A percentile compares a stretch with the other conserved stretches of the same genome.
Conservation (phyloP, 2,329 filamentous ascomycete species). For the Curvularia sp. region DNA sequence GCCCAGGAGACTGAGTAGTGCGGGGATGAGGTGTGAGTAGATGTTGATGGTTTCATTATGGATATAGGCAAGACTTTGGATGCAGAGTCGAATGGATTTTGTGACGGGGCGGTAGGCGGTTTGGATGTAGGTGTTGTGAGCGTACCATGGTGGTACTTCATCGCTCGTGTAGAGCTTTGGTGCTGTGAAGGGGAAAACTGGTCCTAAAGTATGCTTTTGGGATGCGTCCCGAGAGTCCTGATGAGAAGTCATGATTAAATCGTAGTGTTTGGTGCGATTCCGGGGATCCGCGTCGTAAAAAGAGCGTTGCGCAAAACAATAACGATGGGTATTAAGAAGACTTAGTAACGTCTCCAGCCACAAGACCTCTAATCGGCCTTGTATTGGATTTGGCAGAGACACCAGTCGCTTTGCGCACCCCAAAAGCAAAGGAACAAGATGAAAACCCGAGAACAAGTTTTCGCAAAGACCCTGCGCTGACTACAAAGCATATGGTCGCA, state of each 20-base stretch:
- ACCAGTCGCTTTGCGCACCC: neutral
- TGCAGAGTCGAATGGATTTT: conserved; percentile 62
- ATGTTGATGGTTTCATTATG: conserved; percentile 74
- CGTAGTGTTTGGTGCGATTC: neutral
- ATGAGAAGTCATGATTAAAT: neutral
- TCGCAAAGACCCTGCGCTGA: neutral
- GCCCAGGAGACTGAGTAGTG: conserved; percentile 16
- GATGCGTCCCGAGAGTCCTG: neutral
- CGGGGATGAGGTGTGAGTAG: conserved; percentile 65
- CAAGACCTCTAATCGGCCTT: neutral
- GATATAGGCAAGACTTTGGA: conserved; percentile 63
- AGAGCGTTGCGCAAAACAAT: neutral
- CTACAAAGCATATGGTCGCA: neutral
- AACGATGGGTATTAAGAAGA: neutral
- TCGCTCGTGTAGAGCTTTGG: conserved; percentile 1
- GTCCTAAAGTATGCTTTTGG: neutral
- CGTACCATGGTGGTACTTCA: conserved; percentile 13
- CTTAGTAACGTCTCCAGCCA: neutral
- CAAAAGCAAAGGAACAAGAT: neutral
- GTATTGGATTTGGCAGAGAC: neutral
- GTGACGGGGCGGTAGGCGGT: conserved; percentile 68
- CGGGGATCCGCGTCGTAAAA: neutral
- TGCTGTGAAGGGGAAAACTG: neutral
- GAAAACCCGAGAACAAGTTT: neutral
- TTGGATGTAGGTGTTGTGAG: conserved; percentile 53